A percentile compares a stretch with the other conserved stretches of the same genome.
Conservation (phyloP, 1,284 basidiomycete genomes). For the Pisolithus thermaeus region DNA sequence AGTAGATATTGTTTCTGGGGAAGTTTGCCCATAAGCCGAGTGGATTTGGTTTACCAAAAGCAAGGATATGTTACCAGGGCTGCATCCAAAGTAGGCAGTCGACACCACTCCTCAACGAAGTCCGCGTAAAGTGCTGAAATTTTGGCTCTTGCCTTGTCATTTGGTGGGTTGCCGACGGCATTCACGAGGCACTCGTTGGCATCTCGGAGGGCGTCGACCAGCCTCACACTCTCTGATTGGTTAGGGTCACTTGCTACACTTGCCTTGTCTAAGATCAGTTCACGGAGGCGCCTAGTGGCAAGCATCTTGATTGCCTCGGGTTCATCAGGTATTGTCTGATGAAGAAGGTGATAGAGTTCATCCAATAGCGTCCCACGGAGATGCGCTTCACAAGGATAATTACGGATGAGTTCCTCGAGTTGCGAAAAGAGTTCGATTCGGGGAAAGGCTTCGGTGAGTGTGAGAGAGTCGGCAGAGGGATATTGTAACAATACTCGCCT, state of each 20-base stretch:
- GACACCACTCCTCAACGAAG: conserved; percentile 56
- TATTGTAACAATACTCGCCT: conserved; percentile 39
- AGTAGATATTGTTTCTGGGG: conserved; percentile 48
- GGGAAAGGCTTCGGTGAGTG: conserved; percentile 43
- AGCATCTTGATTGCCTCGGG: conserved; percentile 48
- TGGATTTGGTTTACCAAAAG: conserved; percentile 1
- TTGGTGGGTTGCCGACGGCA: conserved; percentile 23
- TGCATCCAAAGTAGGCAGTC: conserved; percentile 39
- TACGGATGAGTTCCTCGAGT: conserved; percentile 47
- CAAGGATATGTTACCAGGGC: conserved; percentile 45
- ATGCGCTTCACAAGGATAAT: conserved; percentile 46
- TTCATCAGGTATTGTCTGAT: conserved; percentile 40
- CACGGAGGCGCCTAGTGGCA: conserved; percentile 40
- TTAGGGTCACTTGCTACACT: conserved; percentile 5
- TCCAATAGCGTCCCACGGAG: conserved; percentile 47
- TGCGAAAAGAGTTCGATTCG: conserved; percentile 53
- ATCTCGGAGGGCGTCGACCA: conserved; percentile 50
- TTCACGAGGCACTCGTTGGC: conserved; percentile 54
- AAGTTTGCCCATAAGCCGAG: conserved; percentile 1
- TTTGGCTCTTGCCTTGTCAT: conserved; percentile 21
- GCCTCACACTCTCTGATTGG: conserved; percentile 32
- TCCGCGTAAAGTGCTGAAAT: conserved; percentile 46
- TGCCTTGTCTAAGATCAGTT: conserved; percentile 11
- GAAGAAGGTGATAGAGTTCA: conserved; percentile 48
- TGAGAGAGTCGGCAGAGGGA: conserved; percentile 1